Base-by-base conservation (phyloP, 176 grass and related monocot genomes). In the Echinochloa phyllopogon region DNA sequence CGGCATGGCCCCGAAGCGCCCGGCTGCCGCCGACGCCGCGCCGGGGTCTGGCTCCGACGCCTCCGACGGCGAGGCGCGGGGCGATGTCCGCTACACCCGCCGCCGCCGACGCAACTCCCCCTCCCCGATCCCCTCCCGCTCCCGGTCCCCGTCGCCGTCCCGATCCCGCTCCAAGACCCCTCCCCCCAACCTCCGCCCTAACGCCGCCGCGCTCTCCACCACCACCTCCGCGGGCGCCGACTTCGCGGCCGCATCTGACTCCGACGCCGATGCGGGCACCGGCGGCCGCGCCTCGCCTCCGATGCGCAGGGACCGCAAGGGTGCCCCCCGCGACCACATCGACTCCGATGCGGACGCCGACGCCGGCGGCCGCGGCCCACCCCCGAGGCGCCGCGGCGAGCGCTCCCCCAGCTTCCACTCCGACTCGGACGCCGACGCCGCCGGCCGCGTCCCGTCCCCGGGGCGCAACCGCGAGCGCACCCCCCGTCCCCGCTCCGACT, bases 1-100 rank as follows among this genome's bases (percentile, higher is more conserved):
- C 67, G n/a, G 52, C 80, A 92, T 92, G 87, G 68, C 90, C 24
- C 84, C 84, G 48, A 89, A 92, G 68, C 87, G 75, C 67, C 18
- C 82, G 42, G 82, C 58, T 24, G 74, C 70, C 42, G 29, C 50
- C 33, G 72, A 18, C 50, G 83, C 66, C 33, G 36, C 49, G 29
- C 44, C 67, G 49, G 76, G 43, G 3, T 79, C 55, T 11, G 59
- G 53, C 21, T 86, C 66, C 43, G 80, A 77, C 17, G 71, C 80
- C 16, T 71, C 69, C 3, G 87, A 72, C 27, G 69, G 64, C 7
- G 83, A 75, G 16, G 74, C 51, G 11, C 29, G 29, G 29, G 49
- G 50, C 37, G 65, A 50, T 15, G 33, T 27, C 23, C n/a, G 29
- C 72, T 15, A 13, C 52, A 18, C 12, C 51, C 51, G 57, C 57